A percentile compares a stretch with the other conserved stretches of the same genome.
Conservation (phyloP, 345 rosid species). For the Xanthoceras sorbifolium region DNA sequence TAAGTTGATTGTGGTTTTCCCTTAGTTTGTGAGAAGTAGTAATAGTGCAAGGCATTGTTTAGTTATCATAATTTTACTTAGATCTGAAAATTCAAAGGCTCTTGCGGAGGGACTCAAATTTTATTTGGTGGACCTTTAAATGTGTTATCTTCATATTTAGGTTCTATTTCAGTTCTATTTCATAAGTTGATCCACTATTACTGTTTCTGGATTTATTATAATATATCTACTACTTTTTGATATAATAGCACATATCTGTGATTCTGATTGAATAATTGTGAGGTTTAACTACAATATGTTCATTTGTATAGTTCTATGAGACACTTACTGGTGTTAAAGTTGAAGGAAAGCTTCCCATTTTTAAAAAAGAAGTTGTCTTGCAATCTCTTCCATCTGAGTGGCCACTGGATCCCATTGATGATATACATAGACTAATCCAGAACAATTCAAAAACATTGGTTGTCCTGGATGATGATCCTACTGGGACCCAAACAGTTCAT, state of each 20-base stretch:
- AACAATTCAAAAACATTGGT: slow-evolving; percentile 71
- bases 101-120: not conserved
- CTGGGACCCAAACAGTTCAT: slow-evolving; percentile 99
- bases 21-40: slow-evolving; percentile 1
- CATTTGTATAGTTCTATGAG: slow-evolving; percentile 71
- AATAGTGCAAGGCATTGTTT: not conserved
- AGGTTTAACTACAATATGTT: slow-evolving; percentile 7
- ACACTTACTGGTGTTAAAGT: slow-evolving; percentile 78
- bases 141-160: not conserved
- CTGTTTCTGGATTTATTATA: not conserved
- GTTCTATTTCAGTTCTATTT: not conserved
- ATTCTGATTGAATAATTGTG: slow-evolving; percentile 4
- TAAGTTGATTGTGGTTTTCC: not conserved
- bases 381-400: slow-evolving; percentile 86
- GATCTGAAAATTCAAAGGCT: slow-evolving; percentile 1
- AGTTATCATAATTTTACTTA: not conserved
- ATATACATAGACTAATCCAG: slow-evolving; percentile 59
- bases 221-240: not conserved
- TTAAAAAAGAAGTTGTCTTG: slow-evolving; percentile 63
- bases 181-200: not conserved
- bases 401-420: slow-evolving; percentile 73
- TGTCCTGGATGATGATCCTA: slow-evolving; percentile 98
- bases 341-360: slow-evolving; percentile 76
- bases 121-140: not conserved
- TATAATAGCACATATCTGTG: not conserved